phyloP scores from a whole-genome alignment of 2,329 filamentous ascomycete genomes.

The Laburnicola sp. region DNA sequence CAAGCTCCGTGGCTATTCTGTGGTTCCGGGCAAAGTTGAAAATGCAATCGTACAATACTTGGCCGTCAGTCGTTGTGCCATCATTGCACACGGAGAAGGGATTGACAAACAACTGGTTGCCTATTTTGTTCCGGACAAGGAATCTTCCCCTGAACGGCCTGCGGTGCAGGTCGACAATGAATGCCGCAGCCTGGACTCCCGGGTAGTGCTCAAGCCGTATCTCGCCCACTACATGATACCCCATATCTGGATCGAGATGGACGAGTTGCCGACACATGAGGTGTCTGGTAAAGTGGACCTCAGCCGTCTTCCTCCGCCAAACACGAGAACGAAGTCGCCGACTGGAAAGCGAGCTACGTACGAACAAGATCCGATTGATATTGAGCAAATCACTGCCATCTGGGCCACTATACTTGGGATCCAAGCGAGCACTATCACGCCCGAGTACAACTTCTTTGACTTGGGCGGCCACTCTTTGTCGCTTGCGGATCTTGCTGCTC shows the following conservation, averaged over 20 bases:
- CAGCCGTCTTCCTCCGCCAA: slow-evolving; percentile 68
- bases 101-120: slow-evolving; percentile 75
- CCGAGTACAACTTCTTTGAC: slow-evolving; percentile 78
- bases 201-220: slow-evolving; percentile 65
- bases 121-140: slow-evolving; percentile 71
- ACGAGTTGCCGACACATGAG: slow-evolving; percentile 71
- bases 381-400: slow-evolving; percentile 68
- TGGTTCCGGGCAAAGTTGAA: slow-evolving; percentile 76
- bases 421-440: slow-evolving; percentile 63
- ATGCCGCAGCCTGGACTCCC: slow-evolving; percentile 70
- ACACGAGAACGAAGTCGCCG: slow-evolving; percentile 50
- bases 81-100: slow-evolving; percentile 74
- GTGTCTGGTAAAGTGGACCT: slow-evolving; percentile 80
- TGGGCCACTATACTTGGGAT: slow-evolving; percentile 73
- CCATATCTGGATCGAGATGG: slow-evolving; percentile 72
- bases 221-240: slow-evolving; percentile 86
- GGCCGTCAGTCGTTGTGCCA: slow-evolving; percentile 71
- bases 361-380: slow-evolving; percentile 65
- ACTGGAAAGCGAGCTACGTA: slow-evolving; percentile 51
- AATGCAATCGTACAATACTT: slow-evolving; percentile 70
- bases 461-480: slow-evolving; percentile 77
- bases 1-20: slow-evolving; percentile 76
- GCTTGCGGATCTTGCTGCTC: slow-evolving; percentile 75
- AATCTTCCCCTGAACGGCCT: slow-evolving; percentile 61
- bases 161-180: slow-evolving; percentile 68